A percentile compares a stretch with the other conserved stretches of the same genome.
Conservation (phyloP, 2,329 filamentous ascomycete genomes). For the Neodidymelliopsis sp. region DNA sequence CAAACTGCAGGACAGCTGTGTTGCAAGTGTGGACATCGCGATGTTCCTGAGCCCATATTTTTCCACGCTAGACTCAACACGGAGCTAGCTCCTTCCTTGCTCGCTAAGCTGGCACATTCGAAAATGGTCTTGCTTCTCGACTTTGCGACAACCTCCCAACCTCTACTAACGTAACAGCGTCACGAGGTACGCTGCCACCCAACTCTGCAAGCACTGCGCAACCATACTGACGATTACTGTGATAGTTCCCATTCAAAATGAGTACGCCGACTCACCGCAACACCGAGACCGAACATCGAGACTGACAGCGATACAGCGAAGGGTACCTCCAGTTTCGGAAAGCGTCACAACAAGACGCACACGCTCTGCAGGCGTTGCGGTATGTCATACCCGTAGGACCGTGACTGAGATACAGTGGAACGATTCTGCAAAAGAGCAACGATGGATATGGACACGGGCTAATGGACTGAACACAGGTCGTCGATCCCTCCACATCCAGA, state of each 20-base stretch:
- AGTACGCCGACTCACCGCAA: slow-evolving; percentile 56
- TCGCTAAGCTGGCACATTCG: background rate
- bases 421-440: slow-evolving; percentile 21
- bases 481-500: slow-evolving; percentile 99
- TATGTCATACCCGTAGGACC: slow-evolving; percentile 62
- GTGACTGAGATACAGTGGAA: slow-evolving; percentile 24
- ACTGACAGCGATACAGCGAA: slow-evolving; percentile 67
- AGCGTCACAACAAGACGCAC: slow-evolving; percentile 98
- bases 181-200: slow-evolving; percentile 40
- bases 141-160: slow-evolving; percentile 27
- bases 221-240: slow-evolving; percentile 30
- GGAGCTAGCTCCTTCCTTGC: too few species aligned
- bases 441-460: slow-evolving; percentile 26
- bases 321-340: slow-evolving; percentile 76
- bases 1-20: too few species aligned
- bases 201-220: background rate
- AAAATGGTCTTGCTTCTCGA: background rate
- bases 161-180: slow-evolving; percentile 48
- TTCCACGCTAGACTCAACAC: too few species aligned
- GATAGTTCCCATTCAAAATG: slow-evolving; percentile 62
- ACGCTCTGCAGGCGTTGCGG: slow-evolving; percentile 98
- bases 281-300: slow-evolving; percentile 36
- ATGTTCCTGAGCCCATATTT: too few species aligned
- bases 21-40: too few species aligned
- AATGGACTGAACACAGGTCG: slow-evolving; percentile 67